Percentiles rank a stretch among this genome's conserved stretches.
These are phyloP conservation scores for Cydonia oblonga DNA, from an alignment of 331 rosid genomes.

Conservation along the genomic window DNA sequence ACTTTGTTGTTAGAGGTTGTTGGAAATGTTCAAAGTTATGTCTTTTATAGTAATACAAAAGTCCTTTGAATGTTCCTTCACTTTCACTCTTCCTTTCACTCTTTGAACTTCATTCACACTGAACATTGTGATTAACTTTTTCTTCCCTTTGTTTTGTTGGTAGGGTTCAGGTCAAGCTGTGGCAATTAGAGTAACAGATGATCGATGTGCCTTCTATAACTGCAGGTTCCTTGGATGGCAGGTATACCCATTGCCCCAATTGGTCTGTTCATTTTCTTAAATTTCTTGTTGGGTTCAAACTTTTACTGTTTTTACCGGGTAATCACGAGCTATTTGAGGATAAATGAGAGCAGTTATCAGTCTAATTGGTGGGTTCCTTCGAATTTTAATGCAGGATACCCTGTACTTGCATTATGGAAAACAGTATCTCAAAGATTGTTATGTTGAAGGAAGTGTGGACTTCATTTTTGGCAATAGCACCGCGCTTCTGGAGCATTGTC, in stretches of 20 bases:
- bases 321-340: not conserved
- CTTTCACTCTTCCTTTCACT: not conserved
- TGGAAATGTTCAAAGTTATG: not conserved
- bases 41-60: not conserved
- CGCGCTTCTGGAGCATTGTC: slow-evolving; percentile 82
- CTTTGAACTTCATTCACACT: not conserved
- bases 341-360: not conserved
- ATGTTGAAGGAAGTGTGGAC: slow-evolving; percentile 92
- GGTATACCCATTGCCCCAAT: slow-evolving; percentile 27
- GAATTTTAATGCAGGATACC: slow-evolving; percentile 55
- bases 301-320: not conserved
- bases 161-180: slow-evolving; percentile 96
- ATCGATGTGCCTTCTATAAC: slow-evolving; percentile 86
- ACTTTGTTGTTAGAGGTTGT: not conserved
- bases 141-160: not conserved
- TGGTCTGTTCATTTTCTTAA: not conserved
- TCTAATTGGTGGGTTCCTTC: not conserved
- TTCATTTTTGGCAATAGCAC: slow-evolving; percentile 83
- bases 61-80: not conserved
- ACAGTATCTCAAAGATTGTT: slow-evolving; percentile 71
- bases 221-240: slow-evolving; percentile 97
- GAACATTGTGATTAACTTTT: not conserved
- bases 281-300: not conserved
- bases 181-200: slow-evolving; percentile 89
- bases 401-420: slow-evolving; percentile 74